A percentile compares a stretch with the other conserved stretches of the same genome.
Evolutionary conservation across 352 stramenopile genomes (phyloP).

Genomic region (Aphanomyces stellatus): DNA sequence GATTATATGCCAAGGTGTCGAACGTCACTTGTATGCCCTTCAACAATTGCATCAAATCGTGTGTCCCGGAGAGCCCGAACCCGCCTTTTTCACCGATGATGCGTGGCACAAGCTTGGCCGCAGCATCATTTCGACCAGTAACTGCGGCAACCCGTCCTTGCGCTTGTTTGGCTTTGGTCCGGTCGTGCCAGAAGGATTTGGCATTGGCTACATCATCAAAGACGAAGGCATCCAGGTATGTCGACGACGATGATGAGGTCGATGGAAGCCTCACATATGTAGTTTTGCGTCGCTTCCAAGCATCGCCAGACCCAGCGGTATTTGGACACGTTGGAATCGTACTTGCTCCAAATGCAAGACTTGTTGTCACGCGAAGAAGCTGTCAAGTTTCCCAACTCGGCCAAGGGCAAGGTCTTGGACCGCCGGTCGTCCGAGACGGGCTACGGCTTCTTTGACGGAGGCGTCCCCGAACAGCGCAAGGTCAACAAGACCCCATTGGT

Average conservation of each 20-base stretch:
- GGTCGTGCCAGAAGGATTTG: slow-evolving; percentile 91
- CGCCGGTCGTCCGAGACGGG: slow-evolving; percentile 31
- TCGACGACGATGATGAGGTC: not conserved
- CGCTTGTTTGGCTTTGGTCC: slow-evolving; percentile 91
- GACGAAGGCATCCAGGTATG: slow-evolving; percentile 83
- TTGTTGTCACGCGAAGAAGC: slow-evolving; percentile 69
- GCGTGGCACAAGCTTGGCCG: slow-evolving; percentile 90
- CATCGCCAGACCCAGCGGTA: slow-evolving; percentile 79
- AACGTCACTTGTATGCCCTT: slow-evolving; percentile 92
- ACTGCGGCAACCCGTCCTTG: slow-evolving; percentile 94
- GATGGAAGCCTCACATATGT: not conserved
- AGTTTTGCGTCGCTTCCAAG: slow-evolving; percentile 71
- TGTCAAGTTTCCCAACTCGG: slow-evolving; percentile 62
- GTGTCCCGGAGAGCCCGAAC: slow-evolving; percentile 31
- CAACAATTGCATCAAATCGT: slow-evolving; percentile 81
- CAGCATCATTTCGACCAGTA: slow-evolving; percentile 93
- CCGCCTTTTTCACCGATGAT: slow-evolving; percentile 82
- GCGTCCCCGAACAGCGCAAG: not conserved
- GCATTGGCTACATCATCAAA: slow-evolving; percentile 98
- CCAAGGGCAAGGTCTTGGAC: slow-evolving; percentile 27
- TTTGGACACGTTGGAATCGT: slow-evolving; percentile 72
- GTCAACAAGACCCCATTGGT: not conserved
- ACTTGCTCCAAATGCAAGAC: slow-evolving; percentile 68
- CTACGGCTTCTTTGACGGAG: slow-evolving; percentile 72
- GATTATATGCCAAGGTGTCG: slow-evolving; percentile 37